Base-by-base conservation (phyloP, 306 rosid species). In the Adenanthera pavonina region DNA sequence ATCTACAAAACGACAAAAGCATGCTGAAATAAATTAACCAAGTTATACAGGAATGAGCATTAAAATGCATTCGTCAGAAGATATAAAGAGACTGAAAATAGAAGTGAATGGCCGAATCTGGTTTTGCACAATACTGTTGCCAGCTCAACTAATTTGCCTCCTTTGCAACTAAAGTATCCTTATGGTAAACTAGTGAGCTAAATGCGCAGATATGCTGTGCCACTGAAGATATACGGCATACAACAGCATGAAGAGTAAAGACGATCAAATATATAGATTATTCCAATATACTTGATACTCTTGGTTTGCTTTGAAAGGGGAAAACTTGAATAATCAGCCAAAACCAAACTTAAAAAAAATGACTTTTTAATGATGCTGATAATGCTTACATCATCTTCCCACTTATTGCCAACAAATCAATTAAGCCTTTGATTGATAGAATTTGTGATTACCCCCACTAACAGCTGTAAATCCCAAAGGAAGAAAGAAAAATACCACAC, bases 1-100 rank as follows among this genome's bases (percentile, higher is more conserved):
- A 80, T 84, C 98, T 94, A 84, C 90, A 92, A 80, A 82, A 89
- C 73, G 85, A 88, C 60, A 86, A 84, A 52, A 84, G 54, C 19
- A 82, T 80, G 70, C 76, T 66, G 79, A 79, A 82, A 78, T 72
- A 69, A 69, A 70, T 78, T 69, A 78, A 25, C 47, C 8, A 52
- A 57, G 53, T 25, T 7, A 25, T 13, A 49, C 40, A 33, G 33
- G 78, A 19, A 74, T 1, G 17, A 84, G 46, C 48, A 38, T 49
- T 34, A 74, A 75, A 60, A 60, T 60, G 54, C 74, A 56, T 52
- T 82, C 75, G 54, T 60, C 17, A 65, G 73, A 81, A 86, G 61
- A 30, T 69, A 69, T 62, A 75, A 16, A 48, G 33, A 41, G 69
- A 43, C 54, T 34, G 59, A 33, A 59, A 75, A 40, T 75, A 2